Evolutionary conservation across 2,329 filamentous ascomycete genomes (phyloP).

Genomic region (Colletotrichum tropicicola): DNA sequence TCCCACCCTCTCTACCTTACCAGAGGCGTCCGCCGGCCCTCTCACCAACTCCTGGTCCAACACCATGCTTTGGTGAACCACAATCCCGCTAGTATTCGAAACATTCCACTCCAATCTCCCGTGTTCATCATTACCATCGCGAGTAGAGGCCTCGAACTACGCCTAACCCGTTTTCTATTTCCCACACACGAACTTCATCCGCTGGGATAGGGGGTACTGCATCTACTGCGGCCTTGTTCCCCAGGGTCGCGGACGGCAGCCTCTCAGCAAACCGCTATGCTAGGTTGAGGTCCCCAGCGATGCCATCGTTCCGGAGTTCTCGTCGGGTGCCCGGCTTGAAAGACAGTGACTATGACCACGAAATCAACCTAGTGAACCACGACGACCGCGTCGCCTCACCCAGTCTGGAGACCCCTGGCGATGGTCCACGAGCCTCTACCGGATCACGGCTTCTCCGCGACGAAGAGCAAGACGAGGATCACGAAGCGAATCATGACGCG

Average conservation of each 20-base stretch:
- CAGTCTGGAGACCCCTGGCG: constrained; percentile 12
- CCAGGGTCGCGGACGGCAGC: neutral
- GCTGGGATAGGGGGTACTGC: neutral
- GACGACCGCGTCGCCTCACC: constrained; percentile 37
- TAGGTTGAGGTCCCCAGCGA: constrained; percentile 35
- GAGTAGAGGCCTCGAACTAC: constrained; percentile 1
- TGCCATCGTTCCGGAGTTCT: constrained; percentile 53
- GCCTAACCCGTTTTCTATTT: neutral
- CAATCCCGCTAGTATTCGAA: neutral
- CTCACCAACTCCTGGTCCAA: neutral
- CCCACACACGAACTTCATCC: constrained; percentile 32
- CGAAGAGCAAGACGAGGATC: constrained; percentile 6
- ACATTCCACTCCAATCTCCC: neutral
- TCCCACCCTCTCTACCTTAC: neutral
- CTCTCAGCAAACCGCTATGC: constrained; percentile 5
- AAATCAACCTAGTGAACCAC: constrained; percentile 74
- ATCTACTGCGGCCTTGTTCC: neutral
- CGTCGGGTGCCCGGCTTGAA: constrained; percentile 64
- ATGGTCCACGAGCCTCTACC: constrained; percentile 15
- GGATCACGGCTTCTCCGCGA: constrained; percentile 20
- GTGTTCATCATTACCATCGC: neutral
- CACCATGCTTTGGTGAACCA: constrained; percentile 2
- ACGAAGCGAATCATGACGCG: neutral
- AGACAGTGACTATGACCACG: constrained; percentile 74
- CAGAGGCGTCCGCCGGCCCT: neutral